Evolutionary conservation across 148 eudicot species (phyloP).

Genomic region (Amaranthus palmeri): DNA sequence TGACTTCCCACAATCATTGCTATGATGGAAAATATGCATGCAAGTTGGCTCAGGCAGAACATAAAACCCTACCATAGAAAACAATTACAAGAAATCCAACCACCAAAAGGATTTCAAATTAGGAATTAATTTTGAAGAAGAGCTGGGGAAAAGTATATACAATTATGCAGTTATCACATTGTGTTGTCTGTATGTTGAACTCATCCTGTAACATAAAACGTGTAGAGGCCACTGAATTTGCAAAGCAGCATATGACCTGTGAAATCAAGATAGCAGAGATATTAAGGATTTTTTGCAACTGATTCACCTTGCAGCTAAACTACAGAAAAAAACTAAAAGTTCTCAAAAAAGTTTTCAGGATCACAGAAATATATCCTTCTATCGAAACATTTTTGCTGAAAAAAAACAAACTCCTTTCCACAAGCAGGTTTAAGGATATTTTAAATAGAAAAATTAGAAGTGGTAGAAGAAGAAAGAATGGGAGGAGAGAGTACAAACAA

Average conservation of each 20-base stretch:
- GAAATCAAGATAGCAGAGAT: background rate
- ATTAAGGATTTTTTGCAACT: conserved; percentile 1
- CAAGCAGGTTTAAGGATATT: too few species aligned
- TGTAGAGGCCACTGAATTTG: conserved; percentile 88
- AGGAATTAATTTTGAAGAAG: background rate
- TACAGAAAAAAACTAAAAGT: background rate
- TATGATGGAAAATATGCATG: conserved; percentile 90
- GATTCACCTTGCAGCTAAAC: background rate
- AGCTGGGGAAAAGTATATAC: conserved; percentile 44
- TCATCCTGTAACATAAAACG: conserved; percentile 94
- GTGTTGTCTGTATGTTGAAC: conserved; percentile 91
- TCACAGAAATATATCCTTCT: too few species aligned
- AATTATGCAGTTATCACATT: conserved; percentile 97
- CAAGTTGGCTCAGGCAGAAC: conserved; percentile 90
- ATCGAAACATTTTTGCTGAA: too few species aligned
- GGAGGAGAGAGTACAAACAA: too few species aligned
- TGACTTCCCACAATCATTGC: conserved; percentile 84
- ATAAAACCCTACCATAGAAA: conserved; percentile 62
- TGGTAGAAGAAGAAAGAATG: too few species aligned
- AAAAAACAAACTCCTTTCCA: too few species aligned
- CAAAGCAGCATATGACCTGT: conserved; percentile 79
- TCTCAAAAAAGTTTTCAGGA: too few species aligned
- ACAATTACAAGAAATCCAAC: conserved; percentile 2
- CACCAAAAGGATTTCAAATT: background rate
- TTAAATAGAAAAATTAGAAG: too few species aligned